Conservation (phyloP, 1,284 basidiomycete species). For the Boletus smithii region DNA sequence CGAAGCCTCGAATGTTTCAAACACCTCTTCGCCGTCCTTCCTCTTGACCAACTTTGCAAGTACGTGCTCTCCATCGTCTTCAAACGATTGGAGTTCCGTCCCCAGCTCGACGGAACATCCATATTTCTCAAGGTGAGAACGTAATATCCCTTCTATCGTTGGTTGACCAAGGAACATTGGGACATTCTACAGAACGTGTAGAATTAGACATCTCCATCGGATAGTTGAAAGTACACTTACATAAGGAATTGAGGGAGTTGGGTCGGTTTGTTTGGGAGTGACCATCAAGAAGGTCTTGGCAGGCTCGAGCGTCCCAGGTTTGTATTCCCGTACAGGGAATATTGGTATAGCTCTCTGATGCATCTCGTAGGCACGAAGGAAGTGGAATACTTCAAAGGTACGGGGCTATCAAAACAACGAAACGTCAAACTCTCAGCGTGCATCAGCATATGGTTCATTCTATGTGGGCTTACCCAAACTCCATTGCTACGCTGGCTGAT, state of each 20-base stretch:
- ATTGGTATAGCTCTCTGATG: conserved; percentile 1
- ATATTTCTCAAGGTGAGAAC: conserved; percentile 29
- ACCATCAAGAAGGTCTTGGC: conserved; percentile 8
- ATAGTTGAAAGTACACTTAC: not conserved
- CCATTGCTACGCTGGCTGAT: conserved; percentile 30
- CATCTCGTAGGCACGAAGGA: conserved; percentile 23
- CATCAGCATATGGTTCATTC: not conserved
- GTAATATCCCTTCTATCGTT: conserved; percentile 31
- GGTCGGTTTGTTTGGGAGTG: conserved; percentile 3
- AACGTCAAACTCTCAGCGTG: not conserved
- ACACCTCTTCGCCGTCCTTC: conserved; percentile 12
- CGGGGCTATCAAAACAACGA: not conserved
- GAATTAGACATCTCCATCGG: not conserved
- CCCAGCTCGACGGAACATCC: conserved; percentile 33
- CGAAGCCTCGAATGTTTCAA: conserved; percentile 23
- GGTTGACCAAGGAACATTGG: conserved; percentile 33
- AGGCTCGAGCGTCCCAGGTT: conserved; percentile 15
- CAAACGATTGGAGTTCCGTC: conserved; percentile 33
- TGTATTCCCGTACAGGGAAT: conserved; percentile 17
- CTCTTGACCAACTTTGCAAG: conserved; percentile 24
- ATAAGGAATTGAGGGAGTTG: conserved; percentile 29
- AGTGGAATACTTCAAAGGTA: conserved; percentile 14
- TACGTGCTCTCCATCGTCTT: conserved; percentile 30
- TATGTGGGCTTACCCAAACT: conserved; percentile 22
- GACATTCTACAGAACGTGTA: conserved; percentile 6